Base-by-base conservation (phyloP, 148 eudicot genomes). In the Silene conica region DNA sequence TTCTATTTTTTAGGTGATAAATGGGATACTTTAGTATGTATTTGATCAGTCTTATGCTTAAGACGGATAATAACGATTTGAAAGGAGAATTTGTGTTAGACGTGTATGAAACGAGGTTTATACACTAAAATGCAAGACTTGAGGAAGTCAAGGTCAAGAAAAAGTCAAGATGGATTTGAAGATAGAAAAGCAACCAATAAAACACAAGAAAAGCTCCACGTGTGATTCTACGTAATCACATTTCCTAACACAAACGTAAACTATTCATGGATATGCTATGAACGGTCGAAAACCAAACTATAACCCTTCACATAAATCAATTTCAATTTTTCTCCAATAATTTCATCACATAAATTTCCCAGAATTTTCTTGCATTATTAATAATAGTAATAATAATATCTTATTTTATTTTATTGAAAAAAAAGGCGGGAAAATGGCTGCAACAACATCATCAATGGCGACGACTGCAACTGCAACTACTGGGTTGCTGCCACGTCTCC, bases 401-500 rank as follows among this genome's bases (percentile, higher is more conserved):
- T 13, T 50, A n/a, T n/a, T n/a, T n/a, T n/a, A n/a, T 50, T 50
- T 50, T 12, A 48, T 50, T 28, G 34, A 57, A 68, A 43, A 56
- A 61, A 61, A 61, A 19, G 43, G 73, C 54, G 38, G 25, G 57
- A 56, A 23, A 60, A 86, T 84, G 85, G 86, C 90, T 34, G 73
- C 76, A 67, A 78, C 81, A 57, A 78, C 80, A 26, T 73, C 92
- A 71, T 87, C 97, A 76, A 84, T 89, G 93, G 91, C 93, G 78
- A 82, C n/a, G n/a, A n/a, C n/a, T n/a, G n/a, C n/a, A n/a, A n/a
- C 90, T 80, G 87, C 97, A 70, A 78, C 97, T 48, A 82, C 87
- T 89, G 92, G 85, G 63, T 80, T 92, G 71, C 67, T 81, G 63
- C 90, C 88, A 73, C 88, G 89, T 71, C 77, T 87, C 68, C 83